Evolutionary conservation across 192 early-diverging fungal species (phyloP).

Genomic region (Backusella tuberculispora): DNA sequence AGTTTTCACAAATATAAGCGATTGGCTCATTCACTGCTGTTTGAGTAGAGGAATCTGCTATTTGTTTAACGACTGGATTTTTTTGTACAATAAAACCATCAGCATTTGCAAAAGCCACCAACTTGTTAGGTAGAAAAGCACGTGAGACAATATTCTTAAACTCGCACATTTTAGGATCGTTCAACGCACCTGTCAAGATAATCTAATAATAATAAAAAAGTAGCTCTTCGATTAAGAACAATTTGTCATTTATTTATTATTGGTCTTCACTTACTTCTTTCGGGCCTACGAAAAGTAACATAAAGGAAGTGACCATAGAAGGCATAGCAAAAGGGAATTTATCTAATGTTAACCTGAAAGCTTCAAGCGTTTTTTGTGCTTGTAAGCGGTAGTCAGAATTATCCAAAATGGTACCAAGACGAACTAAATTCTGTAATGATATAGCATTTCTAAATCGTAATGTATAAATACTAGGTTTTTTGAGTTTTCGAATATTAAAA

Average conservation of each 20-base stretch:
- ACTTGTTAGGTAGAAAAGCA: conserved; percentile 47
- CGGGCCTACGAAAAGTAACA: conserved; percentile 39
- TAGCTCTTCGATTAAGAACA: background rate
- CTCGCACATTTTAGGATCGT: conserved; percentile 17
- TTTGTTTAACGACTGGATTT: conserved; percentile 35
- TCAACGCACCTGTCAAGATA: conserved; percentile 28
- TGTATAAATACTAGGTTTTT: background rate
- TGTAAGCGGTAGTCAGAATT: conserved; percentile 30
- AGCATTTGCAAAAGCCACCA: conserved; percentile 29
- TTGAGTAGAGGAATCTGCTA: conserved; percentile 15
- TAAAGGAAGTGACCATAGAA: conserved; percentile 41
- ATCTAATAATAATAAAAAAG: conserved; percentile 30
- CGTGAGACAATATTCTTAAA: conserved; percentile 33
- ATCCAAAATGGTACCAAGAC: conserved; percentile 49
- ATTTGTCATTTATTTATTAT: background rate
- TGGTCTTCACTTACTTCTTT: conserved; percentile 45
- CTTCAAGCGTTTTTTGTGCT: conserved; percentile 41
- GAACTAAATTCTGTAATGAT: conserved; percentile 54
- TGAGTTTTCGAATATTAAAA: background rate
- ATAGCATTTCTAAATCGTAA: conserved; percentile 49
- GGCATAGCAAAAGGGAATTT: conserved; percentile 49
- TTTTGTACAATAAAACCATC: conserved; percentile 26
- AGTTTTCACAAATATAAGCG: conserved; percentile 58
- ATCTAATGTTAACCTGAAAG: conserved; percentile 35
- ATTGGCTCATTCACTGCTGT: background rate